Evolutionary conservation across 2,329 filamentous ascomycete genomes (phyloP).

Genomic region (Aureobasidium sp.): DNA sequence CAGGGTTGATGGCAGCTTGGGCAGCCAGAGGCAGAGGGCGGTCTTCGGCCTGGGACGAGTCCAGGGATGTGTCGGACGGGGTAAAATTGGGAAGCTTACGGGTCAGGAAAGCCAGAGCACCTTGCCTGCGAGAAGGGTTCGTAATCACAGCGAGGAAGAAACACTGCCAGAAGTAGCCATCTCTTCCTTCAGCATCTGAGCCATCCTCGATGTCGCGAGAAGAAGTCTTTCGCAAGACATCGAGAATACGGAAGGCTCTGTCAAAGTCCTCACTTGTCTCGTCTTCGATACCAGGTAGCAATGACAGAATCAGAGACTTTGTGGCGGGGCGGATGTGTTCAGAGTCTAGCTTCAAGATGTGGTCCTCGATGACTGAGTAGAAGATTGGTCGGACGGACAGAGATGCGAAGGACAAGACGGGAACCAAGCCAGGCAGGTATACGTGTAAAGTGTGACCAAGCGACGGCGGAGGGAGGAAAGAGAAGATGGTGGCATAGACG

Average conservation of each 20-base stretch:
- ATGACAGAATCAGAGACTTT: slow-evolving; percentile 81
- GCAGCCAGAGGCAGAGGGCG: slow-evolving; percentile 39
- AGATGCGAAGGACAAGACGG: slow-evolving; percentile 89
- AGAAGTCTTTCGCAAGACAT: slow-evolving; percentile 66
- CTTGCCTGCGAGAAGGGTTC: slow-evolving; percentile 73
- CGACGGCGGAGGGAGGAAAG: slow-evolving; percentile 58
- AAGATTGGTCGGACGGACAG: slow-evolving; percentile 82
- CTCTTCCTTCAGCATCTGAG: slow-evolving; percentile 47
- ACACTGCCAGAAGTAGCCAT: slow-evolving; percentile 95
- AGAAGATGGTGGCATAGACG: slow-evolving; percentile 85
- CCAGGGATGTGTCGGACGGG: slow-evolving; percentile 23
- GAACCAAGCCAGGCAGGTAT: slow-evolving; percentile 82
- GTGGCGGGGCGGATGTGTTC: slow-evolving; percentile 73
- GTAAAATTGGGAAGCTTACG: slow-evolving; percentile 71
- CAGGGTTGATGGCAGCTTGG: slow-evolving; percentile 72
- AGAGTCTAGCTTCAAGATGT: slow-evolving; percentile 67
- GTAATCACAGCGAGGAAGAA: slow-evolving; percentile 92
- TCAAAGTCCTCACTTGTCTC: slow-evolving; percentile 98
- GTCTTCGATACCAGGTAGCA: slow-evolving; percentile 87
- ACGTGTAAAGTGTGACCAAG: slow-evolving; percentile 75
- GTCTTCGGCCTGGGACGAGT: slow-evolving; percentile 2
- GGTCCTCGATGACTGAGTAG: slow-evolving; percentile 72
- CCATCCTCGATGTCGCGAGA: slow-evolving; percentile 43
- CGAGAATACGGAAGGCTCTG: slow-evolving; percentile 68
- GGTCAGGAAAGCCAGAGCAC: slow-evolving; percentile 78